Conservation (phyloP, 208 protist genomes). For the Histomonas meleagridis region DNA sequence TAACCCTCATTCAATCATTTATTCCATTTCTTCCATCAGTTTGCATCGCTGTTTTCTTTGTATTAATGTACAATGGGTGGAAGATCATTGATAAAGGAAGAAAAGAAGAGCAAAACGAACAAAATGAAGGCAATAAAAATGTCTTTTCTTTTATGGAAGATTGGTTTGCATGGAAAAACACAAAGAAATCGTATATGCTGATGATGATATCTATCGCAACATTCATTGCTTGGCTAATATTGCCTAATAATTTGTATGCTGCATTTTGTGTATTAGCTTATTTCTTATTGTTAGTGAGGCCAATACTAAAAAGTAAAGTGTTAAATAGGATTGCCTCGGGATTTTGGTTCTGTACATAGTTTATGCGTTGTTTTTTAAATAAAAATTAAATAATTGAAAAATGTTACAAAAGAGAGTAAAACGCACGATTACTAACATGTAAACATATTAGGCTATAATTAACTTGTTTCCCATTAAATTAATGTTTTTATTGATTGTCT, state of each 20-base stretch:
- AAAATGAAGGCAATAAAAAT: not conserved
- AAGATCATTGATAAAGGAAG: not conserved
- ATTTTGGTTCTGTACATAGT: slow-evolving; percentile 34
- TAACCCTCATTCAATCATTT: not conserved
- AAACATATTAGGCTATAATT: too few species aligned
- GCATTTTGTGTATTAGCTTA: not conserved
- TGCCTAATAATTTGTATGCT: not conserved
- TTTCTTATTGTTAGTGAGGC: not conserved
- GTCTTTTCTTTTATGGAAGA: not conserved
- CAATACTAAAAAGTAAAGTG: not conserved
- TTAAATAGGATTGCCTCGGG: not conserved
- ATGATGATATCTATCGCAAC: not conserved
- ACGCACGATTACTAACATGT: too few species aligned
- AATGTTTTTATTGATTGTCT: too few species aligned
- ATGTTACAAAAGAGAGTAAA: too few species aligned
- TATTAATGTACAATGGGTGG: not conserved
- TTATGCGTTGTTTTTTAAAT: too few species aligned
- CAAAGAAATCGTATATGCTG: not conserved
- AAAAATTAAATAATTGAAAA: too few species aligned
- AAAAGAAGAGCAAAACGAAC: not conserved
- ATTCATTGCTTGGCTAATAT: not conserved
- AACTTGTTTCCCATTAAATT: too few species aligned
- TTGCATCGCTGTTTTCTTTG: not conserved
- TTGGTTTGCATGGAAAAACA: not conserved
- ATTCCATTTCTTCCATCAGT: not conserved